Conservation (phyloP, 352 stramenopile genomes). For the Phytophthora litchii region DNA sequence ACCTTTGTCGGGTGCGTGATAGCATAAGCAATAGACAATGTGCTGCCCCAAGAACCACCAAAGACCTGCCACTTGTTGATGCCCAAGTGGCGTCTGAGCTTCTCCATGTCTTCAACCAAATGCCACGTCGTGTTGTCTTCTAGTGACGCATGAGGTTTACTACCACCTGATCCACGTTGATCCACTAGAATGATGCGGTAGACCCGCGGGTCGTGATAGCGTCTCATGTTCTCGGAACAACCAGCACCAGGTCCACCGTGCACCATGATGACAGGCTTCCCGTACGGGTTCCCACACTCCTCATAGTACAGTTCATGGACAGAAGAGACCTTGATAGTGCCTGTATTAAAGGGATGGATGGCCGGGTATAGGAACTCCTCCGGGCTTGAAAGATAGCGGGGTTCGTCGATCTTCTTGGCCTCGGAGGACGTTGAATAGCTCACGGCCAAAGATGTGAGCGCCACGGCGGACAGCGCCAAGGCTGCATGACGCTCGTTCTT, state of each 20-base stretch:
- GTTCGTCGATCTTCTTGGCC: slow-evolving; percentile 13
- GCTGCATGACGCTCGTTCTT: slow-evolving; percentile 24
- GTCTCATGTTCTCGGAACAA: slow-evolving; percentile 88
- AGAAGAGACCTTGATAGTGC: slow-evolving; percentile 80
- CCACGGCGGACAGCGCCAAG: slow-evolving; percentile 33
- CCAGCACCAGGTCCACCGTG: slow-evolving; percentile 93
- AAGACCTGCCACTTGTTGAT: slow-evolving; percentile 95
- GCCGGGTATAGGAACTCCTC: slow-evolving; percentile 85
- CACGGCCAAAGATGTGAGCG: slow-evolving; percentile 30
- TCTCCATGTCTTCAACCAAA: slow-evolving; percentile 94
- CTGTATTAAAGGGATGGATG: slow-evolving; percentile 84
- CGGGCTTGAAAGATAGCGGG: slow-evolving; percentile 46
- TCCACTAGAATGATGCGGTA: slow-evolving; percentile 95
- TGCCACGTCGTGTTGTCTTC: slow-evolving; percentile 93
- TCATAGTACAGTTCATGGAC: slow-evolving; percentile 92
- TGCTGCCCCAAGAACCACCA: slow-evolving; percentile 95
- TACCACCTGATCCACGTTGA: slow-evolving; percentile 92
- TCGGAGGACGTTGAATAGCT: slow-evolving; percentile 40
- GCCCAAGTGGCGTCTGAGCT: slow-evolving; percentile 78
- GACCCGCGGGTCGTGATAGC: slow-evolving; percentile 91
- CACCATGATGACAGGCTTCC: slow-evolving; percentile 93
- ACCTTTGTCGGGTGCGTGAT: slow-evolving; percentile 85
- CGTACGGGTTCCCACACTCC: slow-evolving; percentile 85
- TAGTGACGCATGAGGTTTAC: slow-evolving; percentile 84
- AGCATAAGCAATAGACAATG: slow-evolving; percentile 93